Conservation (phyloP, 2,329 filamentous ascomycete genomes). For the Pseudogymnoascus sp. region DNA sequence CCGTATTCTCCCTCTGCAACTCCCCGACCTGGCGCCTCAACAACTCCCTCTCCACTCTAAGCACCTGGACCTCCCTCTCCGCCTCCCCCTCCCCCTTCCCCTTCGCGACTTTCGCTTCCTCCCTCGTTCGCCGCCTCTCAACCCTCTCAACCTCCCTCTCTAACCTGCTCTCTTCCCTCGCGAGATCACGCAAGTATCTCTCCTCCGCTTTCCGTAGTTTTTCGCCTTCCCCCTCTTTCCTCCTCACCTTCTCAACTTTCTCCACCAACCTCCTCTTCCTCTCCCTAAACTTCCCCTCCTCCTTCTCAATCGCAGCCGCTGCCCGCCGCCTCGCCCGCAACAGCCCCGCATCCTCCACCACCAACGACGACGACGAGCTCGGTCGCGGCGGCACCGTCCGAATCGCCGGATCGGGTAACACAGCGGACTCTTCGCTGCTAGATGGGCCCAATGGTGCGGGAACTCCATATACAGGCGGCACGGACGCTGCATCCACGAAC, state of each 20-base stretch:
- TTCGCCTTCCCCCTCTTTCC: constrained; percentile 39
- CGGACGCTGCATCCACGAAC: constrained; percentile 26
- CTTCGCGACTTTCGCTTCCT: constrained; percentile 37
- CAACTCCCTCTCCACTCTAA: too few relatives aligned
- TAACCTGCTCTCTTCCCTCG: constrained; percentile 62
- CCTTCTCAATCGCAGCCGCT: constrained; percentile 43
- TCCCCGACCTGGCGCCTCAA: too few relatives aligned
- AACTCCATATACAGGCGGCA: constrained; percentile 9
- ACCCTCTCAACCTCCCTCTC: constrained; percentile 58
- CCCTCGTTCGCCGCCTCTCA: constrained; percentile 56
- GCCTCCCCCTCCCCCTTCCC: constrained; percentile 25
- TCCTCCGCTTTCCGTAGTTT: constrained; percentile 51
- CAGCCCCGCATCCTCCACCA: not conserved
- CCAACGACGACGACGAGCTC: constrained; percentile 17
- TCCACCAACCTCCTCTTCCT: constrained; percentile 57
- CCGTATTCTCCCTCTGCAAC: too few relatives aligned
- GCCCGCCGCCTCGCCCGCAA: not conserved
- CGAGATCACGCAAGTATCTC: constrained; percentile 56
- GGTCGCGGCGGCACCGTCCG: constrained; percentile 27
- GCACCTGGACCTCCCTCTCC: too few relatives aligned
- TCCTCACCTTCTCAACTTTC: constrained; percentile 51
- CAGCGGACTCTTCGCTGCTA: not conserved
- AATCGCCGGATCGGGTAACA: constrained; percentile 22
- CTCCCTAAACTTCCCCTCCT: constrained; percentile 57
- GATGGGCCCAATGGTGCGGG: not conserved